A percentile compares a stretch with the other conserved stretches of the same genome.
Evolutionary conservation across 2,329 filamentous ascomycete genomes (phyloP).

Genomic region (Verticillium albo-atrum): DNA sequence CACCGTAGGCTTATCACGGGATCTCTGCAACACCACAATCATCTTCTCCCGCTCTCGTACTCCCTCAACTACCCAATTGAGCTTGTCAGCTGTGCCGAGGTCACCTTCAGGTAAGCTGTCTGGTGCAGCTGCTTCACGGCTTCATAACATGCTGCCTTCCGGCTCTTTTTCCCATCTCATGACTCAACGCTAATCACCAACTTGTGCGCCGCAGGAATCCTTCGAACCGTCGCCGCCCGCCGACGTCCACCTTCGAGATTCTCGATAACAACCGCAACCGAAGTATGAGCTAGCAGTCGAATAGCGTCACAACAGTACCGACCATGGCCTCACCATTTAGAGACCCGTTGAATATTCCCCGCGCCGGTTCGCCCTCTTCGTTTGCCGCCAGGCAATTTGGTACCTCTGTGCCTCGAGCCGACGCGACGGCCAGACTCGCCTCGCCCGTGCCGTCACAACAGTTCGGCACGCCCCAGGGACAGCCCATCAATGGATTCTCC

Average conservation of each 20-base stretch:
- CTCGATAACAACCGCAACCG: not conserved
- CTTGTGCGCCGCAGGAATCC: not conserved
- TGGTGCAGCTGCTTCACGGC: not conserved
- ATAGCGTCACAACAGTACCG: not conserved
- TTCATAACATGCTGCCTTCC: not conserved
- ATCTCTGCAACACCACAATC: conserved; percentile 4
- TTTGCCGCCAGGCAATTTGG: conserved; percentile 41
- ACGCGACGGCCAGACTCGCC: conserved; percentile 57
- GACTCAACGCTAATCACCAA: not conserved
- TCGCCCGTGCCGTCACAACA: conserved; percentile 46
- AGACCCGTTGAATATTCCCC: conserved; percentile 28
- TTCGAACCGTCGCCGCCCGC: not conserved
- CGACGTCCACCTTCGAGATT: not conserved
- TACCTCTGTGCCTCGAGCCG: conserved; percentile 52
- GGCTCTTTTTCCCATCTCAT: not conserved
- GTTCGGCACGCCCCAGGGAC: conserved; percentile 34
- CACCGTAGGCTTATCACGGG: conserved; percentile 10
- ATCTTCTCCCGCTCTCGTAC: not conserved
- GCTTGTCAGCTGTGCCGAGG: conserved; percentile 10
- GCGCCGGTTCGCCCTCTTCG: conserved; percentile 29
- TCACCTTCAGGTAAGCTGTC: not conserved
- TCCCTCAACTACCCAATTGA: conserved; percentile 10
- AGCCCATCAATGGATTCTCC: conserved; percentile 27
- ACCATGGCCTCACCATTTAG: conserved; percentile 33
- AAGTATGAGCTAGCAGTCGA: not conserved